These are phyloP conservation scores for Claviceps quebecensis DNA, from an alignment of 2,329 filamentous ascomycete species.

Conservation along the genomic window DNA sequence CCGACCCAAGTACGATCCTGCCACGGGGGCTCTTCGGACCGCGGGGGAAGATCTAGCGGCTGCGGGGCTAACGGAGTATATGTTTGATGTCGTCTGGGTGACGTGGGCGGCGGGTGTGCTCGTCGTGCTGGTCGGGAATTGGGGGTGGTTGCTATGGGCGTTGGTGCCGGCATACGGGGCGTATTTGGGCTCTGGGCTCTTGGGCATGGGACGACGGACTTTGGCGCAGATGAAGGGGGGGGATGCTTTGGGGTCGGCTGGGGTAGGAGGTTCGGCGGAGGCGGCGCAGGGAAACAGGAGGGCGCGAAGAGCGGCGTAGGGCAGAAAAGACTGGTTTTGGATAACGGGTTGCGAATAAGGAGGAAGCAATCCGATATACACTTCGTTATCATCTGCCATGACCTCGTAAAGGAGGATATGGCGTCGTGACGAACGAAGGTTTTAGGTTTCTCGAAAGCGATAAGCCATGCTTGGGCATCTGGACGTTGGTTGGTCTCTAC, in stretches of 20 bases:
- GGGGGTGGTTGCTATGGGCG: slow-evolving; percentile 46
- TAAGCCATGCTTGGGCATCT: no score
- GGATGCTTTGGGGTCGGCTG: background rate
- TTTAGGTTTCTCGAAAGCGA: no score
- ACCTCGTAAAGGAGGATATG: no score
- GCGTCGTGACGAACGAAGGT: no score
- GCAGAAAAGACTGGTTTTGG: background rate
- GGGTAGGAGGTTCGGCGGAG: slow-evolving; percentile 15
- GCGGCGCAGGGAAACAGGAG: slow-evolving; percentile 35
- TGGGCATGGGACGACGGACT: slow-evolving; percentile 37
- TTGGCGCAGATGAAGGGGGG: slow-evolving; percentile 34
- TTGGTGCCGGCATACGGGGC: slow-evolving; percentile 40
- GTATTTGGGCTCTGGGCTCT: slow-evolving; percentile 39
- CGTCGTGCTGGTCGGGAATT: slow-evolving; percentile 70
- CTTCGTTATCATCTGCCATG: no score
- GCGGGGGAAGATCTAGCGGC: slow-evolving; percentile 81
- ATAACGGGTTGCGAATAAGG: no score
- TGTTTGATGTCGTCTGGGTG: slow-evolving; percentile 95
- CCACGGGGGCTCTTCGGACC: slow-evolving; percentile 52
- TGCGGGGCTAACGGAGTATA: slow-evolving; percentile 84
- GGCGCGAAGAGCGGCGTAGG: slow-evolving; percentile 38
- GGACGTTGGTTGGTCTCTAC: no score
- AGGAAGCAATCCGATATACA: no score
- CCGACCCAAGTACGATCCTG: slow-evolving; percentile 57
- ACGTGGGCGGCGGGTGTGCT: slow-evolving; percentile 66